These are phyloP conservation scores for Ceratocystis eucalypticola DNA, from an alignment of 2,329 filamentous ascomycete species.

Conservation along the genomic window DNA sequence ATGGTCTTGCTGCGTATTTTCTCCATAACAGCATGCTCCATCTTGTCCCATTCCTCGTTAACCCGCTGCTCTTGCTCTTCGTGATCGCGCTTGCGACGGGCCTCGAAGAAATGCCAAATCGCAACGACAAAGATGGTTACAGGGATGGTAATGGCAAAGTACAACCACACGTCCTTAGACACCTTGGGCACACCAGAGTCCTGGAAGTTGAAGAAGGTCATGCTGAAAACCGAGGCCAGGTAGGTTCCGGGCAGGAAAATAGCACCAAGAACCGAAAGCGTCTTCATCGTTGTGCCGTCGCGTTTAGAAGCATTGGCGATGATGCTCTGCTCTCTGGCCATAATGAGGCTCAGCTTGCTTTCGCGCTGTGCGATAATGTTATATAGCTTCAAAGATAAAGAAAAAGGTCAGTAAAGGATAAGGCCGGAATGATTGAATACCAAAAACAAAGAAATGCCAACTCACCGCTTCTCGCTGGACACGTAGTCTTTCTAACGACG, in stretches of 20 bases:
- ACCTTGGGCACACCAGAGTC: conserved; percentile 33
- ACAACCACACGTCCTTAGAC: conserved; percentile 43
- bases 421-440: not conserved
- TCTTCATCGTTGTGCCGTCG: conserved; percentile 52
- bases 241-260: conserved; percentile 51
- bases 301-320: conserved; percentile 47
- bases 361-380: conserved; percentile 54
- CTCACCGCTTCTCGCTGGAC: conserved; percentile 48
- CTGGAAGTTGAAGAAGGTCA: conserved; percentile 54
- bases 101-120: conserved; percentile 43
- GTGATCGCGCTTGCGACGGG: conserved; percentile 36
- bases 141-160: conserved; percentile 48
- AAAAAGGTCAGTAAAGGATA: not conserved
- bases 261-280: conserved; percentile 48
- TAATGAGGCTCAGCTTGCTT: conserved; percentile 49
- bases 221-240: conserved; percentile 49
- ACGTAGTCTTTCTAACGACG: conserved; percentile 45
- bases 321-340: conserved; percentile 45
- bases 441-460: conserved; percentile 16
- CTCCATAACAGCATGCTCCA: conserved; percentile 45
- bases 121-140: conserved; percentile 42
- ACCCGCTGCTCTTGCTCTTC: conserved; percentile 37
- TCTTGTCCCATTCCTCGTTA: conserved; percentile 40
- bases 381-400: conserved; percentile 35
- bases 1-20: conserved; percentile 43